These are phyloP conservation scores for Populus tomentosa DNA, from an alignment of 441 rosid genomes.

Conservation along the genomic window DNA sequence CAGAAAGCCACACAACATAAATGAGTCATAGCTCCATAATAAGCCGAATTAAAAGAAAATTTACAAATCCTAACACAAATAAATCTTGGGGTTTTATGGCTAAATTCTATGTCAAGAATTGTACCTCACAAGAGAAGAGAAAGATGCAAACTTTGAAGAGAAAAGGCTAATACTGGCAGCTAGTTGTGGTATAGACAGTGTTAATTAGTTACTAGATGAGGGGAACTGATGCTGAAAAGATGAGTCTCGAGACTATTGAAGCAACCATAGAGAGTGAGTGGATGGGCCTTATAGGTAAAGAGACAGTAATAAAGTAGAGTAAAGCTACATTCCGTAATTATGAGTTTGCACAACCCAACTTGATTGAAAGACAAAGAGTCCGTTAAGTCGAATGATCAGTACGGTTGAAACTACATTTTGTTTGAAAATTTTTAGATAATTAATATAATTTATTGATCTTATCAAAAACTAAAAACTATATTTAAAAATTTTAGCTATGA, in stretches of 20 bases:
- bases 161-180: conserved; percentile 3
- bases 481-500: too few relatives aligned
- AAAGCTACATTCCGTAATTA: conserved; percentile 32
- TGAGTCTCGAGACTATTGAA: not conserved
- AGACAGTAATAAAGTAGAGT: conserved; percentile 20
- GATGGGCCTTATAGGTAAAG: conserved; percentile 18
- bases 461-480: too few relatives aligned
- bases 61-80: not conserved
- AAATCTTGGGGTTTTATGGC: not conserved
- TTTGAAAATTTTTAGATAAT: too few relatives aligned
- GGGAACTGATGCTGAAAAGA: conserved; percentile 7
- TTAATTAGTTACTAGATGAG: not conserved
- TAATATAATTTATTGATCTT: too few relatives aligned
- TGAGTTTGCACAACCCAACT: conserved; percentile 4
- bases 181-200: not conserved
- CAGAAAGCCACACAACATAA: not conserved
- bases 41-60: not conserved
- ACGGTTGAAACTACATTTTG: too few relatives aligned
- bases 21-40: conserved; percentile 16
- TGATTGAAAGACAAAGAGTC: conserved; percentile 8
- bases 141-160: not conserved
- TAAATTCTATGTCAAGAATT: not conserved
- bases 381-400: too few relatives aligned
- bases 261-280: not conserved
- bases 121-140: not conserved